Conservation (phyloP, 2,329 filamentous ascomycete genomes). For the Amauroascus verrucosus region DNA sequence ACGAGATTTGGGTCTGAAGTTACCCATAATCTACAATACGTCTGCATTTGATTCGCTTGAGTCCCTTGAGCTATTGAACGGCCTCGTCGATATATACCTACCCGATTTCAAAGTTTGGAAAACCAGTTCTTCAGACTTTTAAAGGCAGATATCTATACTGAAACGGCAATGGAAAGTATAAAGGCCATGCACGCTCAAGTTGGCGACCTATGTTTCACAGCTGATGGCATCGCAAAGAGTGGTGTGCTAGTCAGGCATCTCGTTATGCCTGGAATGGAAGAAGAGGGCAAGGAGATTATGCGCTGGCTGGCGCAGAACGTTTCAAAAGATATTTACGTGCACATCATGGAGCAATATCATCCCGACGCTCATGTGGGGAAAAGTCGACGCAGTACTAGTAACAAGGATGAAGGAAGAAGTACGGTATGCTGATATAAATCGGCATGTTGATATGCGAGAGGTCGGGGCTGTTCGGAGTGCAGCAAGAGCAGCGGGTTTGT, state of each 20-base stretch:
- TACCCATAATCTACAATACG: conserved; percentile 78
- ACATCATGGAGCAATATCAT: conserved; percentile 84
- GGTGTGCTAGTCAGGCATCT: conserved; percentile 68
- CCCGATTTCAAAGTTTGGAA: conserved; percentile 82
- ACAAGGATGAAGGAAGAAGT: conserved; percentile 35
- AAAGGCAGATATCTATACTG: conserved; percentile 67
- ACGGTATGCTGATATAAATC: conserved; percentile 68
- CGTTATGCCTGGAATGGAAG: conserved; percentile 72
- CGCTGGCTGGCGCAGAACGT: conserved; percentile 63
- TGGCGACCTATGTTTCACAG: conserved; percentile 71
- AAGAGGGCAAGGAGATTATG: conserved; percentile 64
- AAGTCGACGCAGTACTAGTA: conserved; percentile 34
- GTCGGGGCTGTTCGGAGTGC: conserved; percentile 55
- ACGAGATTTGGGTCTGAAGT: conserved; percentile 54
- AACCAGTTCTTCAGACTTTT: conserved; percentile 55
- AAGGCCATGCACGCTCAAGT: conserved; percentile 72
- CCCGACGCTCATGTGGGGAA: conserved; percentile 75
- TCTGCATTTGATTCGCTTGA: conserved; percentile 68
- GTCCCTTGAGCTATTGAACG: conserved; percentile 62
- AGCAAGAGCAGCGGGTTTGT: conserved; percentile 61
- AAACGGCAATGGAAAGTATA: conserved; percentile 64
- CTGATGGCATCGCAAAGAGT: conserved; percentile 68
- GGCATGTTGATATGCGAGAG: conserved; percentile 55
- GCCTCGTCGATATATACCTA: conserved; percentile 76
- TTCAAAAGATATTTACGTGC: conserved; percentile 64